Evolutionary conservation across 768 basidiomycete genomes (phyloP), one percentile per base, ranked within the genome.

Genomic region (Lentinula detonsa): DNA sequence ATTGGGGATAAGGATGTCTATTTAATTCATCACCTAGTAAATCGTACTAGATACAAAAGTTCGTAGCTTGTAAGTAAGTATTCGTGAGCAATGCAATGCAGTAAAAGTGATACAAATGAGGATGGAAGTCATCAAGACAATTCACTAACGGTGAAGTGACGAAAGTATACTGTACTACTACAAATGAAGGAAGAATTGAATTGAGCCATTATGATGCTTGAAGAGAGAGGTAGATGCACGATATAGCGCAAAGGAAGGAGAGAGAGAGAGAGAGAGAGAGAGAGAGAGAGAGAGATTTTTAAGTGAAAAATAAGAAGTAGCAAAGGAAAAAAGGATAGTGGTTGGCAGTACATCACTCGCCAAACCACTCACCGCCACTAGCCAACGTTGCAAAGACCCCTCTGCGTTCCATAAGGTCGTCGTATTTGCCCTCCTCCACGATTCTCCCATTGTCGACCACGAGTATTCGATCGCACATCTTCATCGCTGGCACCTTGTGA

Each of bases 401-500:
- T 59, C 79, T 81, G 63, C 73, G 77, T 66, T 78, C 78, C 73
- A 93, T 78, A 61, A 95, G 78, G 64, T 82, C 75, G 13, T 90
- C 85, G 69, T 85, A 96, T 42, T 79, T 77, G 40, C 93, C 94
- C 66, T 93, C 74, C 74, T 97, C 95, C 18, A 77, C 87, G 21
- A 95, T 79, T 62, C 71, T 72, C 6, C 95, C 96, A n/a, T 86
- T 85, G 16, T 86, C 79, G 5, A 98, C 72, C 46, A 96, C 88
- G 18, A 97, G 65, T 37, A 98, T 85, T 37, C 93, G 81, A 72
- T 98, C 94, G 73, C 96, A 98, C 83, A 90, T 85, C 70, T 79
- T 80, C 95, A 98, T 98, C 34, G 93, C 86, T 48, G 85, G 82
- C 34, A 93, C 71, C 72, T 96, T 96, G 75, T 98, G 96, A 11